Evolutionary conservation across 2,329 filamentous ascomycete genomes (phyloP), one percentile per base, ranked within the genome.

Genomic region (Akanthomyces muscarius): DNA sequence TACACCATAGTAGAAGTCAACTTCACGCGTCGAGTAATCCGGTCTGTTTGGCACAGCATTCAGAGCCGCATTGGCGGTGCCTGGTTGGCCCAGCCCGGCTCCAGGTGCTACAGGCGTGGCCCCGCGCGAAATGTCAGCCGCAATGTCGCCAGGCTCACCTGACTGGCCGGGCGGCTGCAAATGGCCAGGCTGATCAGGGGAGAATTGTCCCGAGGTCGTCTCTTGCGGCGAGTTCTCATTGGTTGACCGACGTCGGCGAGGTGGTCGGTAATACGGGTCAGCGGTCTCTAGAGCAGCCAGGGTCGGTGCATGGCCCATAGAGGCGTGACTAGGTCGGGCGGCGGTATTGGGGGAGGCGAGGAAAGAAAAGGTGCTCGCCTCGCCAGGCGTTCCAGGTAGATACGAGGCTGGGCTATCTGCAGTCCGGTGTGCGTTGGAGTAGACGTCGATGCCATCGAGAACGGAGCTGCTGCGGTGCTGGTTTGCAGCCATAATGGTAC

Each of bases 1-100:
- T 21, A 96, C 90, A 11, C 92, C 90, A 70, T 99, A 98, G 76
- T 98, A 98, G 70, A 97, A 97, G 74, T 99, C 95, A 0, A 96
- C 92, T 75, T 99, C 95, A 62, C 95, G 89, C 0, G 94, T 95
- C 2, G 93, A 89, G 72, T 98, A 98, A 71, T 99, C 94, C 1
- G 90, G 88, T 53, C 86, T 83, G 25, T 86, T 87, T 1, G 81
- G 77, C 42, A 84, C 80, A 41, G 82, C 74, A 63, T 77, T 73
- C 36, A 75, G 65, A 23, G 70, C 68, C n/a, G 71, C 67, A 28
- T 71, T 70, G 41, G 36, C 45, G 11, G 25, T 30, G 30, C 55
- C 55, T 5, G 60, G 42, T 3, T 41, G 45, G 5, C 53, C 58
- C 8, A 58, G 11, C 25, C 67, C 69, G 8, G 68, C 68, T 44